Conservation (phyloP, 768 basidiomycete genomes). For the Pleurotus tuoliensis region DNA sequence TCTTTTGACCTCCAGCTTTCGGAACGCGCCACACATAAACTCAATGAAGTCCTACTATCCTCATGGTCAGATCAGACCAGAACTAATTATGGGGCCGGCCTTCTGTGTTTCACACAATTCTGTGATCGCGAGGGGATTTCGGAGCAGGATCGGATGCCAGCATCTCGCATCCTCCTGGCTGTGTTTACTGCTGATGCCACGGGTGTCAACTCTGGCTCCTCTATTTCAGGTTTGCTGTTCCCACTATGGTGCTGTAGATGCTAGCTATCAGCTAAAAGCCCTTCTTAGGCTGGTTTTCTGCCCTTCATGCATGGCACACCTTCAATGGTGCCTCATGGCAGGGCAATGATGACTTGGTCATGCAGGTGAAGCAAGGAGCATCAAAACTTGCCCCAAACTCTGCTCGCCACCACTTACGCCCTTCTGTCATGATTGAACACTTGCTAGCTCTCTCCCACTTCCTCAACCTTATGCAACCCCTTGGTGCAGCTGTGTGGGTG, state of each 20-base stretch:
- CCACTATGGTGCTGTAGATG: too few species aligned
- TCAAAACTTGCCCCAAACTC: slow-evolving; percentile 19
- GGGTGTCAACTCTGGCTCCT: slow-evolving; percentile 14
- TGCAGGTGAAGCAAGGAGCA: slow-evolving; percentile 20
- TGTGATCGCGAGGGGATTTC: slow-evolving; percentile 26
- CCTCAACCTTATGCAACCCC: slow-evolving; percentile 19
- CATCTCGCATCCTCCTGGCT: slow-evolving; percentile 22
- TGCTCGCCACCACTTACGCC: slow-evolving; percentile 11
- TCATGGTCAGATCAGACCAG: slow-evolving; percentile 8
- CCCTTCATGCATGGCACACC: slow-evolving; percentile 30
- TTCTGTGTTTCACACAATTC: slow-evolving; percentile 31
- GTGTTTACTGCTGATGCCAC: slow-evolving; percentile 22
- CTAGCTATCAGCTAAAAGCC: too few species aligned
- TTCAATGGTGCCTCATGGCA: slow-evolving; percentile 21
- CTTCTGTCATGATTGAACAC: slow-evolving; percentile 14
- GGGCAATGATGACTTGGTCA: slow-evolving; percentile 11
- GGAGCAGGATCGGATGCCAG: slow-evolving; percentile 28
- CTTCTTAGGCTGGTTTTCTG: slow-evolving; percentile 17
- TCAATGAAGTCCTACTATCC: background rate
- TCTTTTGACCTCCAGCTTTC: background rate
- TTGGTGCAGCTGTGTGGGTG: slow-evolving; percentile 28
- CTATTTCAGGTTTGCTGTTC: slow-evolving; percentile 7
- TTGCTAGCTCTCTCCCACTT: slow-evolving; percentile 13
- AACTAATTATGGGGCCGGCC: slow-evolving; percentile 29
- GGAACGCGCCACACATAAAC: background rate